Conservation (phyloP, 805 yeast genomes). For the Candida nonsorbophila region DNA sequence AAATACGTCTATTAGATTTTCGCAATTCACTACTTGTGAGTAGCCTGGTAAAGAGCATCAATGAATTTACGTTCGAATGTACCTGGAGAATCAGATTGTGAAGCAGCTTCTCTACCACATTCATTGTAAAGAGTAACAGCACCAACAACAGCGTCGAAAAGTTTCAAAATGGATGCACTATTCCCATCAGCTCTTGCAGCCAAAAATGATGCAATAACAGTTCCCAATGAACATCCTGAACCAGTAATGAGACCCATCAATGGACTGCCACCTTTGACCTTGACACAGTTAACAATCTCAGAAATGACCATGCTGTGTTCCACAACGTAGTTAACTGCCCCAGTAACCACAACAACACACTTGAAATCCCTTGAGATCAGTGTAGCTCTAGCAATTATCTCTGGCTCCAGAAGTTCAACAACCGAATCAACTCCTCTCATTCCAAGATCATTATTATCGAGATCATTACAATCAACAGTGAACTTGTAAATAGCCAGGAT, state of each 20-base stretch:
- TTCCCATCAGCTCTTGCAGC: constrained; percentile 34
- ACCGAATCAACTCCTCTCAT: constrained; percentile 75
- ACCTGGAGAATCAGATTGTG: constrained; percentile 45
- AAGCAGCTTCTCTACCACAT: constrained; percentile 56
- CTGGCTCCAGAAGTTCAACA: constrained; percentile 15
- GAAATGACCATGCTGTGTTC: constrained; percentile 7
- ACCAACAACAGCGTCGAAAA: constrained; percentile 43
- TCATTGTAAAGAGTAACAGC: constrained; percentile 57
- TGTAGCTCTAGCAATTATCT: constrained; percentile 37
- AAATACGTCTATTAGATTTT: too few species aligned
- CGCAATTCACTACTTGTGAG: constrained; percentile 1
- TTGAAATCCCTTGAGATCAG: constrained; percentile 46
- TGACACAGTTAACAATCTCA: constrained; percentile 17
- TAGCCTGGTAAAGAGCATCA: constrained; percentile 26
- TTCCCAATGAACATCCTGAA: constrained; percentile 78
- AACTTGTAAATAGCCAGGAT: constrained; percentile 53
- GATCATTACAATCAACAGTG: constrained; percentile 13
- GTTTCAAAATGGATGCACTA: constrained; percentile 13
- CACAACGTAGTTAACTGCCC: constrained; percentile 32
- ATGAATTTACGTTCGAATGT: constrained; percentile 44
- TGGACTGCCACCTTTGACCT: constrained; percentile 52
- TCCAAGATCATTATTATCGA: constrained; percentile 16
- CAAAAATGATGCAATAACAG: constrained; percentile 56
- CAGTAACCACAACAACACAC: constrained; percentile 69
- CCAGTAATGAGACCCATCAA: constrained; percentile 72